Conservation (phyloP, 768 basidiomycete genomes). For the Scleroderma bovista region DNA sequence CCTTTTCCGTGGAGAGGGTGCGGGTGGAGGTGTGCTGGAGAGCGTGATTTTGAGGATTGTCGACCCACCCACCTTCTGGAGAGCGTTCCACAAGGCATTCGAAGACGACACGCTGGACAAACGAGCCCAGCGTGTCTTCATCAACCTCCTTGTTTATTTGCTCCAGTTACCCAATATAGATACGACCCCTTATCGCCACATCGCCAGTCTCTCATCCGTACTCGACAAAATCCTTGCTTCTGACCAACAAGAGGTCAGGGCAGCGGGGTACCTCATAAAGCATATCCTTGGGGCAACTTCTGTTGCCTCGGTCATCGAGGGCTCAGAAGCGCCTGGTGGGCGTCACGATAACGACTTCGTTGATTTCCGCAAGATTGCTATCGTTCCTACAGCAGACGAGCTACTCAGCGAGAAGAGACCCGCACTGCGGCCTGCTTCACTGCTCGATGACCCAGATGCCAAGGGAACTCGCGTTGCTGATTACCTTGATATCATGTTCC, state of each 20-base stretch:
- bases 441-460: slow-evolving; percentile 39
- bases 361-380: slow-evolving; percentile 56
- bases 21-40: slow-evolving; percentile 40
- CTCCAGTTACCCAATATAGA: slow-evolving; percentile 32
- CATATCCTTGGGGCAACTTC: slow-evolving; percentile 30
- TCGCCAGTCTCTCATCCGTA: slow-evolving; percentile 31
- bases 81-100: slow-evolving; percentile 32
- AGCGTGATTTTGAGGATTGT: slow-evolving; percentile 37
- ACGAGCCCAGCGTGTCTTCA: slow-evolving; percentile 35
- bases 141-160: slow-evolving; percentile 48
- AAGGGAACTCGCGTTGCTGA: slow-evolving; percentile 35
- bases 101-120: slow-evolving; percentile 27
- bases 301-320: slow-evolving; percentile 12
- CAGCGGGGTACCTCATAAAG: slow-evolving; percentile 36
- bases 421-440: slow-evolving; percentile 42
- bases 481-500: slow-evolving; percentile 63
- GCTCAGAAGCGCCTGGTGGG: slow-evolving; percentile 44
- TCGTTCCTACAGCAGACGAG: slow-evolving; percentile 60
- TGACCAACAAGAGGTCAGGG: slow-evolving; percentile 18
- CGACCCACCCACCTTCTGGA: slow-evolving; percentile 51
- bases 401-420: slow-evolving; percentile 38
- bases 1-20: slow-evolving; percentile 31
- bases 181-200: slow-evolving; percentile 32
- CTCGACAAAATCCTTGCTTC: slow-evolving; percentile 22
- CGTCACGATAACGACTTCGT: slow-evolving; percentile 66